Base-by-base conservation (phyloP, 2,329 filamentous ascomycete species). In the Fusarium redolens region DNA sequence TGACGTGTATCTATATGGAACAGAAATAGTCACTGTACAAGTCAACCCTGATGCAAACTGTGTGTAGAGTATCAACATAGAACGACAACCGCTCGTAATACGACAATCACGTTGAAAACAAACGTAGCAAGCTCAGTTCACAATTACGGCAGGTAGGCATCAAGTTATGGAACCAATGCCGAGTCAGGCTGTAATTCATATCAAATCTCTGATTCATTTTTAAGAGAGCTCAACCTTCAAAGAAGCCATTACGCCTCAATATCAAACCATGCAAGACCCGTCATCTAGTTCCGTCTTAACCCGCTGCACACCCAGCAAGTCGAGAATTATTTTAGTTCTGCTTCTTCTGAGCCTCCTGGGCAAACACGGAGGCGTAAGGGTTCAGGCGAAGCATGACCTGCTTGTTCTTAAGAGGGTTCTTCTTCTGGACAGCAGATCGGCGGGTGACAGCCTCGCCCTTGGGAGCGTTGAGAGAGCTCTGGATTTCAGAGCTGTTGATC, bases 381-480 rank as follows among this genome's bases (percentile, higher is more conserved):
- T 99, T 99, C 85, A 99, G 93, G 82, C 96, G 93, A 83, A 99
- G 93, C 86, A 98, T 91, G 78, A 99, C 93, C 91, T 98, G 96
- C 92, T 95, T 97, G 93, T 99, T 99, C 87, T 89, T 90, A 79
- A 99, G 95, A 82, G 96, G 96, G 91, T 99, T 99, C 95, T 98
- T 98, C 95, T 99, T 99, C 91, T 98, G 96, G 78, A 97, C 94
- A 82, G 90, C 87, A 78, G 89, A 87, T 83, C 96, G 94, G 92
- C 98, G 98, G 86, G 95, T 97, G 83, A 91, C 87, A 82, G 94
- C 91, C 79, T 92, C 91, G 80, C 96, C 96, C 90, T 95, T 96
- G 85, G 95, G 94, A 72, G 92, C 94, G 80, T 93, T 92, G 82
- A 99, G 91, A 68, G 97, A 96, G 86, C 92, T 93, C 92, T 99